Conservation (phyloP, 768 basidiomycete species). For the Boletus rufocinnamomeus region DNA sequence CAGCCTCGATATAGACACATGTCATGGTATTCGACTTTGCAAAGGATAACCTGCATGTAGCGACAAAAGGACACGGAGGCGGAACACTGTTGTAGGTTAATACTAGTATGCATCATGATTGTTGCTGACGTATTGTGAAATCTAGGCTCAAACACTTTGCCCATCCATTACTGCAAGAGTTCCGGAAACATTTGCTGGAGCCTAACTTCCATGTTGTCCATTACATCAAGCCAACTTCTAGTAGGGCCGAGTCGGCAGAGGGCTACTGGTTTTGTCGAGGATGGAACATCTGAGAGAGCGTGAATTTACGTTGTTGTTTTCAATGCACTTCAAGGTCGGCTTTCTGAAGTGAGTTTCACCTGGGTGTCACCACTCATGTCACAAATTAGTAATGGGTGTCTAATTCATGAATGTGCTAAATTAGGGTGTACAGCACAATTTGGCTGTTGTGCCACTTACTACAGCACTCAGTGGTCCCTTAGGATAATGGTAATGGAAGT, state of each 20-base stretch:
- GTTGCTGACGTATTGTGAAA: background rate
- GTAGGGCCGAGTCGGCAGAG: slow-evolving; percentile 76
- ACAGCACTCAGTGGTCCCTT: too few relatives aligned
- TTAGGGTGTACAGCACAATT: too few relatives aligned
- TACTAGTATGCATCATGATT: background rate
- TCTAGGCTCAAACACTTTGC: slow-evolving; percentile 82
- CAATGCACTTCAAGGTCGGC: too few relatives aligned
- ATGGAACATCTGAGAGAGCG: too few relatives aligned
- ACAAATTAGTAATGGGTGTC: too few relatives aligned
- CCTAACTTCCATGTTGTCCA: slow-evolving; percentile 67
- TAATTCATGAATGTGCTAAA: too few relatives aligned
- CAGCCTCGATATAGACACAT: slow-evolving; percentile 76
- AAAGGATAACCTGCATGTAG: slow-evolving; percentile 49
- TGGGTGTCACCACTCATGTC: too few relatives aligned
- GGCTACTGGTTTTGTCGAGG: slow-evolving; percentile 87
- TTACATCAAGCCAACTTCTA: slow-evolving; percentile 80
- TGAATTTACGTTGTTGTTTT: too few relatives aligned
- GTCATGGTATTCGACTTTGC: slow-evolving; percentile 74
- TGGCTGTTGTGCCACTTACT: too few relatives aligned
- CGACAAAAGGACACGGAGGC: slow-evolving; percentile 44
- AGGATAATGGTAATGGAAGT: too few relatives aligned
- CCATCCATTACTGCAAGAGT: slow-evolving; percentile 70
- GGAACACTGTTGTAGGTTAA: slow-evolving; percentile 52
- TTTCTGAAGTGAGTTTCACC: too few relatives aligned
- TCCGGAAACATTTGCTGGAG: slow-evolving; percentile 57